Conservation (phyloP, 192 early-diverging fungal species). For the Coemansia interrupta region DNA sequence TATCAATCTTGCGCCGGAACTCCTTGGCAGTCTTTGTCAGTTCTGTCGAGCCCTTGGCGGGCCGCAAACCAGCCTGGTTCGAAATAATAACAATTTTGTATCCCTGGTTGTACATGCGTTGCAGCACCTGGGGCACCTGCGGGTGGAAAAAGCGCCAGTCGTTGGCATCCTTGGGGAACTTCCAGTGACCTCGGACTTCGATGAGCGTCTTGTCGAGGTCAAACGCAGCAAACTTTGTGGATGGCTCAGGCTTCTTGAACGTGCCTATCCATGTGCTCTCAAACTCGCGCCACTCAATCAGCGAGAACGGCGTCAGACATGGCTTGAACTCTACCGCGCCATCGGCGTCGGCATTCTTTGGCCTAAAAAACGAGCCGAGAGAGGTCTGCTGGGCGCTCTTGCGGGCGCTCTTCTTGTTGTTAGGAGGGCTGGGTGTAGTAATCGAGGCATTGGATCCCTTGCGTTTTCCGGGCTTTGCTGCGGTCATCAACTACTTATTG, state of each 20-base stretch:
- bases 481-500: background rate
- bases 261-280: constrained; percentile 43
- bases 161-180: constrained; percentile 61
- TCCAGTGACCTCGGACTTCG: constrained; percentile 57
- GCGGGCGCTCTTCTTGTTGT: constrained; percentile 1
- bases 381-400: constrained; percentile 13
- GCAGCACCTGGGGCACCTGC: constrained; percentile 57
- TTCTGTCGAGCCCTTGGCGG: constrained; percentile 10
- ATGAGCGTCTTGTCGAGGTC: constrained; percentile 76
- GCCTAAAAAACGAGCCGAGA: constrained; percentile 18
- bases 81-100: constrained; percentile 50
- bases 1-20: constrained; percentile 61
- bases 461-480: constrained; percentile 1
- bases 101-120: constrained; percentile 59
- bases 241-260: constrained; percentile 26
- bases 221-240: constrained; percentile 47
- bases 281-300: constrained; percentile 35
- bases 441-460: background rate
- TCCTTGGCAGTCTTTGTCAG: constrained; percentile 23
- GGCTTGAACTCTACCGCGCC: too few relatives aligned
- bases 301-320: background rate
- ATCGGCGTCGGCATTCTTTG: background rate
- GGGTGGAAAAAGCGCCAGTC: constrained; percentile 79
- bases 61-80: constrained; percentile 31
- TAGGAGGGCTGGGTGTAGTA: background rate